These are phyloP conservation scores for Oryza glaberrima DNA, from an alignment of 176 grass and related monocot genomes.

Conservation along the genomic window DNA sequence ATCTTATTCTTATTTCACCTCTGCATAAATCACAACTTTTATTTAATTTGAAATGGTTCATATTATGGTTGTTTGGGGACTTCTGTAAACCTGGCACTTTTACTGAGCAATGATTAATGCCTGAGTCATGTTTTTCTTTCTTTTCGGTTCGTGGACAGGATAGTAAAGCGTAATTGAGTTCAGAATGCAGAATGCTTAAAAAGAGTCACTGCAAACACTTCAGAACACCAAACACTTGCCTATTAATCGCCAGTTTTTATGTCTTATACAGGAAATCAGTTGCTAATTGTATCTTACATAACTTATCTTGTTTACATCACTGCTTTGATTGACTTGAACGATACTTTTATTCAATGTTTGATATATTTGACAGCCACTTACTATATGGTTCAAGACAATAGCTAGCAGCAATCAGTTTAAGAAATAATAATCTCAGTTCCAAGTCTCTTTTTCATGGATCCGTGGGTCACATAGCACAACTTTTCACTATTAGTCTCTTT, in stretches of 20 bases:
- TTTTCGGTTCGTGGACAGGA: neutral
- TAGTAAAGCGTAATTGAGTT: constrained; percentile 19
- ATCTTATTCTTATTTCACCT: constrained; percentile 36
- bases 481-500: neutral
- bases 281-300: constrained; percentile 4
- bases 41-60: neutral
- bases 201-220: neutral
- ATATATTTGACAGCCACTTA: constrained; percentile 21
- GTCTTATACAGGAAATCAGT: constrained; percentile 2
- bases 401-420: neutral
- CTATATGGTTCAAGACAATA: neutral
- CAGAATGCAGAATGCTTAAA: constrained; percentile 7
- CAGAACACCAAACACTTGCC: neutral
- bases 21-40: neutral
- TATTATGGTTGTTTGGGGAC: neutral
- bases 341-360: neutral
- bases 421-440: neutral
- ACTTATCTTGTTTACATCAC: neutral
- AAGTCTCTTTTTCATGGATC: neutral
- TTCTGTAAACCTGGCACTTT: neutral
- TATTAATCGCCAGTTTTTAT: neutral
- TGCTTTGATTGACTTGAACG: constrained; percentile 4
- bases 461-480: constrained; percentile 5
- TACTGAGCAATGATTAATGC: neutral
- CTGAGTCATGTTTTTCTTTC: neutral